phyloP scores from a whole-genome alignment of 345 rosid genomes.

The Turritis glabra region DNA sequence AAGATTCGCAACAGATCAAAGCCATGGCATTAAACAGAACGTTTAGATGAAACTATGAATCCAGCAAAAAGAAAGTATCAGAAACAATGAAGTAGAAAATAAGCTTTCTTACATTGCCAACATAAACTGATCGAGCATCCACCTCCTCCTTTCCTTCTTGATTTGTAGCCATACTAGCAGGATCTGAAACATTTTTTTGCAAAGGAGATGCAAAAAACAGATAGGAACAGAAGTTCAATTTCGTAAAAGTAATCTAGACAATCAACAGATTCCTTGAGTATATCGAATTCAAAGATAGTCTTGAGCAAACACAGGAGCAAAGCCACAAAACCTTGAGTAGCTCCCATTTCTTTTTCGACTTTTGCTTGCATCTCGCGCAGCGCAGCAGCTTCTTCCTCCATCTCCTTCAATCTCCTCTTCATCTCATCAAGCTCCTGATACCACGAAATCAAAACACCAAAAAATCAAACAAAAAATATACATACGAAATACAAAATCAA shows the following conservation, averaged over 20 bases:
- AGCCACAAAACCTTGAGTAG: constrained; percentile 1
- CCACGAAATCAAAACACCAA: not conserved
- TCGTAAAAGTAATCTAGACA: not conserved
- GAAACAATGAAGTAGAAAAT: not conserved
- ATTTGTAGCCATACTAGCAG: not conserved
- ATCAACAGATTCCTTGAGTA: not conserved
- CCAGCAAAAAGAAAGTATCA: not conserved
- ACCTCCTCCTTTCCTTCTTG: constrained; percentile 3
- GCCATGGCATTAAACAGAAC: not conserved
- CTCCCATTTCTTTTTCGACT: not conserved
- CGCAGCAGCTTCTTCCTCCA: not conserved
- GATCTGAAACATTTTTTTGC: not conserved
- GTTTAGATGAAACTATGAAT: not conserved
- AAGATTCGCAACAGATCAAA: not conserved
- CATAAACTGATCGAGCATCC: constrained; percentile 3
- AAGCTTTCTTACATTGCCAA: constrained; percentile 1
- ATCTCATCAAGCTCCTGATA: not conserved
- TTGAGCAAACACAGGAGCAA: not conserved
- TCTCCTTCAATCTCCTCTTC: not conserved
- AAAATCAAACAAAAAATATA: not conserved
- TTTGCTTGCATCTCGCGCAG: constrained; percentile 6
- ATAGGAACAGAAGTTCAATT: not conserved
- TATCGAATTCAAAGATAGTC: not conserved
- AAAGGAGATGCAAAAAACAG: not conserved
- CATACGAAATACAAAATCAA: not conserved